Evolutionary conservation across 1,284 basidiomycete species (phyloP), one percentile per base, ranked within the genome.

Genomic region (Ustilago xerochloae): DNA sequence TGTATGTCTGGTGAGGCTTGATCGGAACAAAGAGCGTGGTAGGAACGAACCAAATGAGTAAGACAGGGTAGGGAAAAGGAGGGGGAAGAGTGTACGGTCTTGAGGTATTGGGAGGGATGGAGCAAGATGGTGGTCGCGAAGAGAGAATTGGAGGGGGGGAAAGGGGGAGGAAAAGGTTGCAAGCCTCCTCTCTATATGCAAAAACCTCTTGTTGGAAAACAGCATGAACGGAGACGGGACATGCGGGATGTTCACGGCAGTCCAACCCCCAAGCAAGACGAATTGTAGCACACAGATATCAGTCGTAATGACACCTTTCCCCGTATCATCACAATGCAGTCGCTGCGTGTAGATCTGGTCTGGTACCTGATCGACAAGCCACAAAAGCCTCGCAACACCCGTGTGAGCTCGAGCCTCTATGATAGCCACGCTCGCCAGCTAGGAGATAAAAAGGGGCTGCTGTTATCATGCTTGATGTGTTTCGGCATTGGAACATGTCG

Each of bases 401-500:
- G n/a, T n/a, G n/a, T n/a, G n/a, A n/a, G n/a, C n/a, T n/a, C n/a
- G n/a, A n/a, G n/a, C n/a, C n/a, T n/a, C n/a, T n/a, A n/a, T n/a
- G n/a, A n/a, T n/a, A n/a, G n/a, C n/a, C n/a, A n/a, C n/a, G n/a
- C n/a, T n/a, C n/a, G n/a, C n/a, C n/a, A n/a, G n/a, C n/a, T n/a
- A n/a, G n/a, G n/a, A n/a, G n/a, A n/a, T n/a, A n/a, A n/a, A n/a
- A n/a, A n/a, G n/a, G n/a, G n/a, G n/a, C n/a, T n/a, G n/a, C n/a
- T n/a, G n/a, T n/a, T n/a, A n/a, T n/a, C n/a, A n/a, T n/a, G n/a
- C n/a, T n/a, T n/a, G n/a, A n/a, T n/a, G n/a, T n/a, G n/a, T n/a
- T 51, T 57, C 59, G 64, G 59, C 58, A 62, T 53, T 61, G 64
- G 50, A 46, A 53, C 59, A 61, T 62, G 59, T 67, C 64, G 64